A percentile compares a stretch with the other conserved stretches of the same genome.
phyloP scores from a whole-genome alignment of 257 asterid species.

The Rauvolfia tetraphylla region DNA sequence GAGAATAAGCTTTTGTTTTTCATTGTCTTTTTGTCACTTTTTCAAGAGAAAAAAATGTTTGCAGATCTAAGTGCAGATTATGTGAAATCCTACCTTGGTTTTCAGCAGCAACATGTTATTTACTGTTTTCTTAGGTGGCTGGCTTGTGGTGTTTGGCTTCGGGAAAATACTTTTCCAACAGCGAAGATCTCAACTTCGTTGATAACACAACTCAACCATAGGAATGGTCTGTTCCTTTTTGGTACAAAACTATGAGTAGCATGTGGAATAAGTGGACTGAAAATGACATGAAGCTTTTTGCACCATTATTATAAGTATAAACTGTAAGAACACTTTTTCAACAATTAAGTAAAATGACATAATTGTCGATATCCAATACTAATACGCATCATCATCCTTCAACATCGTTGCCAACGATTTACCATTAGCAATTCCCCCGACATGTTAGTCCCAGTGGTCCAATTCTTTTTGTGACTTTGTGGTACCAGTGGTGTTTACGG shows the following conservation, averaged over 20 bases:
- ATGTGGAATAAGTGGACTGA: neutral
- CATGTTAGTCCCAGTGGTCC: neutral
- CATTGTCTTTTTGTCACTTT: neutral
- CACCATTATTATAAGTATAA: neutral
- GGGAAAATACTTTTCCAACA: no score
- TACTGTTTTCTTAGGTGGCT: no score
- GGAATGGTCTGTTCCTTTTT: neutral
- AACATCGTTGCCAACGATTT: neutral
- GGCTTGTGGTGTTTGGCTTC: neutral
- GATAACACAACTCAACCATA: neutral
- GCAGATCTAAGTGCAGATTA: no score
- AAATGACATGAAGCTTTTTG: neutral
- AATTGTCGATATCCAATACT: neutral
- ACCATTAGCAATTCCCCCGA: neutral
- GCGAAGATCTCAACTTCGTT: neutral
- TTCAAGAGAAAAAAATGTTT: no score
- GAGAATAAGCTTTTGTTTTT: neutral
- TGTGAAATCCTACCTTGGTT: no score
- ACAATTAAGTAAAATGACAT: neutral
- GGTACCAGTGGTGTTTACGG: neutral
- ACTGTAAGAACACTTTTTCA: neutral
- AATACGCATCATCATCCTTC: neutral
- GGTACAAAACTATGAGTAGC: no score
- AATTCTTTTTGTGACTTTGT: neutral
- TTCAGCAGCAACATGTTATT: no score